phyloP scores from a whole-genome alignment of 768 basidiomycete genomes.

The Boletus edulis region DNA sequence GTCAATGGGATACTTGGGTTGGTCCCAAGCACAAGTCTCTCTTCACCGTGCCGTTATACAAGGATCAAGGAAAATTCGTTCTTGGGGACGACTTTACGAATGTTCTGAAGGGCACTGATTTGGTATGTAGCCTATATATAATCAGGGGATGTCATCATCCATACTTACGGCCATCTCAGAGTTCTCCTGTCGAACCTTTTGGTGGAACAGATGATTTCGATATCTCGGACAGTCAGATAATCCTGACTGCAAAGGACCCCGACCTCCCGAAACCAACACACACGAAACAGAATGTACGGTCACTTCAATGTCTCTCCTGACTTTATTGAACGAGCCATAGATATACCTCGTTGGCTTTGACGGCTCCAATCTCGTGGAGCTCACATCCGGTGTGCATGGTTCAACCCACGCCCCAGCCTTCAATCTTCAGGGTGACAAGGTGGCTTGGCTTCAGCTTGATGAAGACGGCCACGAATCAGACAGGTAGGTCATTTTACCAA shows the following conservation, averaged over 20 bases:
- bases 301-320: background rate
- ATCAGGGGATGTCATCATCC: background rate
- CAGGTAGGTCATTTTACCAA: constrained; percentile 39
- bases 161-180: constrained; percentile 35
- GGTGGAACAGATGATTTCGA: constrained; percentile 84
- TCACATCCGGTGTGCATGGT: constrained; percentile 84
- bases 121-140: constrained; percentile 45
- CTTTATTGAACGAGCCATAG: constrained; percentile 34
- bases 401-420: constrained; percentile 76
- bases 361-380: constrained; percentile 53
- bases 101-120: constrained; percentile 61
- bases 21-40: constrained; percentile 69
- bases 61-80: constrained; percentile 48
- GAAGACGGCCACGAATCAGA: constrained; percentile 91
- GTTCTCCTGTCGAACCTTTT: constrained; percentile 79
- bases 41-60: constrained; percentile 61
- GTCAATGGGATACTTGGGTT: constrained; percentile 83
- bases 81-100: constrained; percentile 54
- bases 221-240: constrained; percentile 62
- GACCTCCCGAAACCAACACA: constrained; percentile 74
- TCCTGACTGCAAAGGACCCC: constrained; percentile 87
- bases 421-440: constrained; percentile 61
- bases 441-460: constrained; percentile 86
- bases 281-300: constrained; percentile 78
- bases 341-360: constrained; percentile 67